Percentiles rank a stretch among this genome's conserved stretches.
These are phyloP conservation scores for Lipomyces sp. DNA, from an alignment of 805 yeast genomes.

Conservation along the genomic window DNA sequence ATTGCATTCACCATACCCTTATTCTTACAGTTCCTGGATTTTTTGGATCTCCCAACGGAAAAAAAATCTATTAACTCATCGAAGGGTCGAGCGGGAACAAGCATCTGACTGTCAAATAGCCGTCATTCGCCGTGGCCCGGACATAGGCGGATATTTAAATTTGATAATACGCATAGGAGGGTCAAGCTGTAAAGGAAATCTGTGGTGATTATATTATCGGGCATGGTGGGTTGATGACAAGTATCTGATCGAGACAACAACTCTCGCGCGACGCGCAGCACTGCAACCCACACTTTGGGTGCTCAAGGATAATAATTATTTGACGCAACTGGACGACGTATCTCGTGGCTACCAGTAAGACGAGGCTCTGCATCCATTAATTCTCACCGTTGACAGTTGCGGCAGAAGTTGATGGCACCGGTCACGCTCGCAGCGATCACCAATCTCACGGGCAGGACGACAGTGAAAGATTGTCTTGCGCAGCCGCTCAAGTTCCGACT, in stretches of 20 bases:
- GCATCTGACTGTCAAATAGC: neutral
- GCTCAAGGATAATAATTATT: neutral
- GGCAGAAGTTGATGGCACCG: conserved; percentile 19
- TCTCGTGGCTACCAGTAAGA: neutral
- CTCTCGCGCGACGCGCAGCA: neutral
- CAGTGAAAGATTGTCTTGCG: conserved; percentile 29
- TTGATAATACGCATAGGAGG: neutral
- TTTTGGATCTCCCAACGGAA: neutral
- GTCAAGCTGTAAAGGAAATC: neutral
- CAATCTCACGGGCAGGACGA: conserved; percentile 12
- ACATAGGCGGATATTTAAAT: neutral
- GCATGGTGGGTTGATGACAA: neutral
- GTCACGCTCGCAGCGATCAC: conserved; percentile 33
- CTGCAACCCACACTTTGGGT: neutral
- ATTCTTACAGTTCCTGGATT: neutral
- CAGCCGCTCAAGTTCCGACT: conserved; percentile 28
- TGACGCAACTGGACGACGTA: neutral
- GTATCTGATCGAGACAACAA: neutral
- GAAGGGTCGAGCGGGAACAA: neutral
- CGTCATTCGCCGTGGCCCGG: neutral
- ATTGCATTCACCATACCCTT: neutral
- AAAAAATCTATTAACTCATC: neutral
- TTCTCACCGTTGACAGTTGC: neutral
- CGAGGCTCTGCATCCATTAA: neutral
- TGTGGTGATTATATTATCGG: neutral